Evolutionary conservation across 148 eudicot genomes (phyloP), one percentile per base, ranked within the genome.

Genomic region (Amaranthus palmeri): DNA sequence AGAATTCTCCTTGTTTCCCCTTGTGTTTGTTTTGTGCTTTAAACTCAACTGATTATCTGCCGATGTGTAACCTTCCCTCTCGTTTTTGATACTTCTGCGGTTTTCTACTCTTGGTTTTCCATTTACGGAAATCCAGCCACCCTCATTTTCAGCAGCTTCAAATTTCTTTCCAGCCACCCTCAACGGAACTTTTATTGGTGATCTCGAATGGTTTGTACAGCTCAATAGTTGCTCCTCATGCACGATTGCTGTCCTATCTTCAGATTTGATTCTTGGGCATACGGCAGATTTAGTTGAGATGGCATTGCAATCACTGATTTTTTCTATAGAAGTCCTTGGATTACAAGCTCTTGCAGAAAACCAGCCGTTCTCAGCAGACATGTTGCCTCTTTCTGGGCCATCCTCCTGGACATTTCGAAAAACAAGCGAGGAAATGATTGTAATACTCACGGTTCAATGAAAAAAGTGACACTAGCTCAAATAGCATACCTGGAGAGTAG

Each of bases 41-140:
- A 84, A 80, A 71, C 72, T 67, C 62, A 78, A 80, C 60, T 80
- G 86, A 69, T 76, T 78, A 76, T 78, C 78, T 45, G 44, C 44
- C 25, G 47, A 44, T 11, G 13, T 67, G 56, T 41, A 58, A 55
- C 36, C 59, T 11, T 68, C 56, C 13, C 78, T 76, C 67, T 86
- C 83, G 61, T 76, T 82, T 70, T 65, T 76, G 52, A 10, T 82
- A 67, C 57, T 72, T 75, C 52, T n/a, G n/a, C n/a, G n/a, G n/a
- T 11, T 14, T 17, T 69, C 51, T 72, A 69, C 70, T 58, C 64
- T 64, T 51, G 75, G 66, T 70, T 75, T 74, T 51, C 10, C 63
- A 59, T 66, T 75, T 47, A 71, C 78, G 12, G 65, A 48, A 50
- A 78, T 54, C 82, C 81, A 83, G 40, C 80, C 82, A 11, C 70